Evolutionary conservation across 306 rosid genomes (phyloP), one percentile per base, ranked within the genome.

Genomic region (Cicer arietinum): DNA sequence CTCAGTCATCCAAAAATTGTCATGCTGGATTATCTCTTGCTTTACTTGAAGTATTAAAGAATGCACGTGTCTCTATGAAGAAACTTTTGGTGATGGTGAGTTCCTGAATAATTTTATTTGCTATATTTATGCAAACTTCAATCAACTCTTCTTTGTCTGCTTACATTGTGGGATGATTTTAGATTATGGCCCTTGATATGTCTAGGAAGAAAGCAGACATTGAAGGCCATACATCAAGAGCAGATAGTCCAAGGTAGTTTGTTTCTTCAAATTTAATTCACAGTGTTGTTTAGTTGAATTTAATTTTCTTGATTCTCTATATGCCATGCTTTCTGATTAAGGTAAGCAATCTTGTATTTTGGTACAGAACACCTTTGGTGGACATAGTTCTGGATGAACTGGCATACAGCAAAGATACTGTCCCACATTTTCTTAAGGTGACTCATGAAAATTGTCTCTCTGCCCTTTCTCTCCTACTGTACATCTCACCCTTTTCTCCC

Each of bases 361-460:
- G 80, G 68, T 81, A 80, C 94, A 94, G 98, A 82, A 88, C 87
- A 18, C 88, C 89, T 63, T 71, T 91, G 84, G 50, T 86, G 79
- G 98, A 90, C 84, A 82, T 94, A 77, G 78, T 91, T 81, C 84
- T 91, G 35, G 97, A 91, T 75, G 94, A 90, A 81, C 84, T 94
- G 69, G 88, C 93, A 58, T 94, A 94, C 88, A 77, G 68, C 85
- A 69, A 74, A 46, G 87, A 85, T 76, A 74, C 68, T 65, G 45
- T 91, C 52, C 84, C 82, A 17, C 73, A 83, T 53, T 91, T 94
- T 86, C 87, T 94, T 73, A 92, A 91, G 98, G 98, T 94, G 74
- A 56, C 75, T 54, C 56, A 47, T 54, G 58, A 42, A 71, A 73
- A 42, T 17, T 60, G 22, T 69, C 61, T 39, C 56, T 67, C 64